Base-by-base conservation (phyloP, 2,329 filamentous ascomycete genomes). In the Drechslerella coelobrocha region DNA sequence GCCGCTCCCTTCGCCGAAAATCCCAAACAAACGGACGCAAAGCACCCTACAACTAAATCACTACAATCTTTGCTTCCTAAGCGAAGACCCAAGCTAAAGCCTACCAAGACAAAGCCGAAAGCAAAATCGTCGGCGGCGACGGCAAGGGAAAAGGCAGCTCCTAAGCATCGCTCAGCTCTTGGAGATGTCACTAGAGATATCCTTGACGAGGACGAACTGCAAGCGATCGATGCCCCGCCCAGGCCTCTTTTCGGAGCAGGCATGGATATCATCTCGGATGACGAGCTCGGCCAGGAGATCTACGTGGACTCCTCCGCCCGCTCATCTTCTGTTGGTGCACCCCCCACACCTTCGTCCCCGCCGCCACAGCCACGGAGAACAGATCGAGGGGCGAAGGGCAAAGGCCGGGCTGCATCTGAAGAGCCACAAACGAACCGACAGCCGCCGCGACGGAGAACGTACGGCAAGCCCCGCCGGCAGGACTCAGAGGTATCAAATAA, bases 401-500 rank as follows among this genome's bases (percentile, higher is more conserved):
- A 68, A 52, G 43, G 48, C 7, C 27, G 56, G 26, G 63, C 63
- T 14, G 63, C 31, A 19, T 68, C 63, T 23, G 63, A 39, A 31
- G 63, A 61, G 17, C 63, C 63, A 34, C 50, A 68, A 34, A 8
- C 21, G 9, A 14, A 9, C 7, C 55, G 23, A 39, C 43, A 55
- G n/a, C 54, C 54, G 26, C 50, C 48, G 21, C 39, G 56, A 24
- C 34, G 50, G 39, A n/a, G n/a, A n/a, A 62, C 65, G 21, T 71
- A 71, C 43, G 65, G 65, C 6, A 71, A 63, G 27, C 57, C 57
- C 21, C 57, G 59, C 23, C 65, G 65, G 34, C 65, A 63, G 39
- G 52, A 71, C 52, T 71, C 65, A 21, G 53, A 62, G 65, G 59
- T 62, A 24, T 71, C 65, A 48, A 63, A 71, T 63, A 71, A 71